Evolutionary conservation across 176 grass and related monocot species (phyloP).

Genomic region (Phyllostachys edulis): DNA sequence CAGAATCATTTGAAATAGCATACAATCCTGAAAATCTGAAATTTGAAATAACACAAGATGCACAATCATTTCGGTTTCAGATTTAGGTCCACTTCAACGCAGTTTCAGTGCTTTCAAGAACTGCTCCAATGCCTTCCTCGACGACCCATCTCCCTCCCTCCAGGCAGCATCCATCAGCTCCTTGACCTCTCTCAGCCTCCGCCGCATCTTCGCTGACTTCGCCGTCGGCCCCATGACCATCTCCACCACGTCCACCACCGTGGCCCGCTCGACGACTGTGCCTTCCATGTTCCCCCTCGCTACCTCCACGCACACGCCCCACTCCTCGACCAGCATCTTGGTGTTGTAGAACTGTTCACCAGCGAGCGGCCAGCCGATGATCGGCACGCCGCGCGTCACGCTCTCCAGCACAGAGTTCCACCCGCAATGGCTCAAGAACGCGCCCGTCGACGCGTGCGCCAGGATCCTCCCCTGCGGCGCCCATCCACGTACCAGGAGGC

Average conservation of each 20-base stretch:
- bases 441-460: constrained; percentile 22
- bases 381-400: constrained; percentile 25
- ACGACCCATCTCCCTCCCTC: background rate
- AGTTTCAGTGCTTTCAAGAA: background rate
- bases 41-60: too few relatives aligned
- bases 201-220: background rate
- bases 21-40: too few relatives aligned
- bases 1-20: too few relatives aligned
- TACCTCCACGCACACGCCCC: constrained; percentile 26
- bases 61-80: too few relatives aligned
- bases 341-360: constrained; percentile 47
- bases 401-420: constrained; percentile 49
- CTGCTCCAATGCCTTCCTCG: background rate
- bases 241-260: background rate
- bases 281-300: constrained; percentile 15
- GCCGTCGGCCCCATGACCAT: constrained; percentile 2
- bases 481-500: constrained; percentile 30
- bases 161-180: background rate
- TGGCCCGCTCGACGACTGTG: background rate
- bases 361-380: constrained; percentile 28
- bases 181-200: background rate
- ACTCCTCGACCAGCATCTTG: constrained; percentile 17
- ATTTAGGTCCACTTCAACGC: too few relatives aligned
- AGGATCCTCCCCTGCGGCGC: constrained; percentile 42
- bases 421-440: constrained; percentile 47